phyloP scores from a whole-genome alignment of 495 filamentous ascomycete species.

The Glutinoglossum americanum region DNA sequence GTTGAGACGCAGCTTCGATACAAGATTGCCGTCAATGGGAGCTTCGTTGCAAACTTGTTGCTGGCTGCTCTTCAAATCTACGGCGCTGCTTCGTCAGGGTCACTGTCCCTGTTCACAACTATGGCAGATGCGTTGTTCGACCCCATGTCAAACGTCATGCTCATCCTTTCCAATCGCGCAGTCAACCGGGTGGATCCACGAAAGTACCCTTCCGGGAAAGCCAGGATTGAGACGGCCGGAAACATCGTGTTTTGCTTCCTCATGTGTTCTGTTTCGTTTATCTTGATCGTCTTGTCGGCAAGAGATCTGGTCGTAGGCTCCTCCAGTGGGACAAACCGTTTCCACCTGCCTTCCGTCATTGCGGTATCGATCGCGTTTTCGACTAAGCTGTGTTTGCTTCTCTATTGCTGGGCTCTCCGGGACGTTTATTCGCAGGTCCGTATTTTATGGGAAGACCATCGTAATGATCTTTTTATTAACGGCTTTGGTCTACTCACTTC shows the following conservation, averaged over 20 bases:
- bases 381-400: conserved; percentile 66
- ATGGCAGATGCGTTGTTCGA: conserved; percentile 97
- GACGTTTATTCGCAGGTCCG: conserved; percentile 77
- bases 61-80: conserved; percentile 71
- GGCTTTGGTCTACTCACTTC: conserved; percentile 80
- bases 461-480: conserved; percentile 25
- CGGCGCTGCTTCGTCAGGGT: conserved; percentile 65
- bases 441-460: conserved; percentile 52
- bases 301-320: conserved; percentile 35
- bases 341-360: conserved; percentile 71
- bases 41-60: conserved; percentile 63
- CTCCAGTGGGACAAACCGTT: conserved; percentile 21
- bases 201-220: conserved; percentile 84
- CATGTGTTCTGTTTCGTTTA: conserved; percentile 78
- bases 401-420: conserved; percentile 81
- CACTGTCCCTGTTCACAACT: conserved; percentile 88
- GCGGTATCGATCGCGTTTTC: conserved; percentile 68
- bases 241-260: conserved; percentile 96
- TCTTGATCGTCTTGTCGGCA: conserved; percentile 72
- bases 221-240: conserved; percentile 83
- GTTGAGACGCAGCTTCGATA: conserved; percentile 64
- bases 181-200: conserved; percentile 73
- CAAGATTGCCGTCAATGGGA: conserved; percentile 79
- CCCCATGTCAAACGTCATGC: conserved; percentile 70
- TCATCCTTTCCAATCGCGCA: conserved; percentile 75